A percentile compares a stretch with the other conserved stretches of the same genome.
phyloP scores from a whole-genome alignment of 139 green algal species.

The Closterium sp. region DNA sequence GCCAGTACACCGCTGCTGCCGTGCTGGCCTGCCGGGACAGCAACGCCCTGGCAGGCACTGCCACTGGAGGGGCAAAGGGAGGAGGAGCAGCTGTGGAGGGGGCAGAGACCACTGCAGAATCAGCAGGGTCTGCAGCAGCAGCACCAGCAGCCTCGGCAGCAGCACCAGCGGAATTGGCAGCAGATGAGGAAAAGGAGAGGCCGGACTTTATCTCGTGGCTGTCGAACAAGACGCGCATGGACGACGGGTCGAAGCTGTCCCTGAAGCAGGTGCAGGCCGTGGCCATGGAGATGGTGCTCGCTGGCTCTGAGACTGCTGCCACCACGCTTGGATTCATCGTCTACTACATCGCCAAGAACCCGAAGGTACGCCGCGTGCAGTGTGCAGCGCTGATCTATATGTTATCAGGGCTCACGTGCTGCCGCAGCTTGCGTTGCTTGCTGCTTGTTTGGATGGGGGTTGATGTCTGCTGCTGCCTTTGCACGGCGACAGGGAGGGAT shows the following conservation, averaged over 20 bases:
- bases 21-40: neutral
- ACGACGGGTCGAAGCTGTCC: neutral
- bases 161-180: neutral
- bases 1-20: neutral
- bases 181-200: neutral
- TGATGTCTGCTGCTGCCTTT: too few species aligned
- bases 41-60: neutral
- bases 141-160: neutral
- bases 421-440: too few species aligned
- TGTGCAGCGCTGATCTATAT: neutral
- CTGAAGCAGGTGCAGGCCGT: slow-evolving; percentile 6
- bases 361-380: too few species aligned
- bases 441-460: too few species aligned
- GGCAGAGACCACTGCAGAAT: neutral
- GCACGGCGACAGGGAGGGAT: too few species aligned
- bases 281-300: slow-evolving; percentile 1
- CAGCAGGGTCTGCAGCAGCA: neutral
- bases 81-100: neutral
- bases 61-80: neutral
- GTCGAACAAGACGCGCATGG: neutral
- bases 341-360: neutral
- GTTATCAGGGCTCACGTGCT: neutral
- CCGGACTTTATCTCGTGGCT: slow-evolving; percentile 6
- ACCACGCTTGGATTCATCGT: neutral
- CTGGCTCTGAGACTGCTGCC: slow-evolving; percentile 1